Evolutionary conservation across 768 basidiomycete genomes (phyloP), one percentile per base, ranked within the genome.

Genomic region (Candolleomyces eurysporus): DNA sequence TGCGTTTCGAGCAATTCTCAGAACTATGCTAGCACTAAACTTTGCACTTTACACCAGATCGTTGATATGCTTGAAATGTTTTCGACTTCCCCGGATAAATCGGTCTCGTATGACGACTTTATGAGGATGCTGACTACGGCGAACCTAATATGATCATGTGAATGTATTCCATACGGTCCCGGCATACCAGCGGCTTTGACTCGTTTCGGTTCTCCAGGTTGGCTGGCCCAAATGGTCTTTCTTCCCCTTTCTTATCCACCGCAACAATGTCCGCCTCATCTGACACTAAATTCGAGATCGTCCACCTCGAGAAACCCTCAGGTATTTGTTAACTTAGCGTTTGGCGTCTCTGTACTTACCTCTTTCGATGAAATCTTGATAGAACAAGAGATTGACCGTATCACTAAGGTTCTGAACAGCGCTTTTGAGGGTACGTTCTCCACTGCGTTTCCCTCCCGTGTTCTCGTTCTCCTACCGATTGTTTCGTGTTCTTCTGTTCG

Each of bases 21-120:
- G 11, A 16, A 3, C 32, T 9, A 19, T 59, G 13, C 52, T 53
- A 21, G 56, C 46, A 31, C 8, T 4, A 9, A 48, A 48, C 13
- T 61, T 48, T 5, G 42, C 6, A 36, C 5, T 11, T 8, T 6
- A 46, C 19, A 14, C n/a, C 59, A 93, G 92, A 87, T 91, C 66
- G 66, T 87, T 3, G 90, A 92, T 60, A 94, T 93, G 91, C 76
- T 94, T 1, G 81, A 83, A n/a, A 79, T 80, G 56, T 94, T 91
- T 68, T 90, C 92, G 1, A 84, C 82, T 0, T 82, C 84, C 0
- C 75, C 82, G 0, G 91, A 93, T 71, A 86, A 85, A 68, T 82
- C 89, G 3, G 81, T 94, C 77, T 73, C 72, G 59, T 77, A 92
- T 39, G 71, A 75, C 14, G 90, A 93, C 70, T 94, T 94, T 66